Evolutionary conservation across 2,329 filamentous ascomycete genomes (phyloP), one percentile per base, ranked within the genome.

Genomic region (Fusarium redolens): DNA sequence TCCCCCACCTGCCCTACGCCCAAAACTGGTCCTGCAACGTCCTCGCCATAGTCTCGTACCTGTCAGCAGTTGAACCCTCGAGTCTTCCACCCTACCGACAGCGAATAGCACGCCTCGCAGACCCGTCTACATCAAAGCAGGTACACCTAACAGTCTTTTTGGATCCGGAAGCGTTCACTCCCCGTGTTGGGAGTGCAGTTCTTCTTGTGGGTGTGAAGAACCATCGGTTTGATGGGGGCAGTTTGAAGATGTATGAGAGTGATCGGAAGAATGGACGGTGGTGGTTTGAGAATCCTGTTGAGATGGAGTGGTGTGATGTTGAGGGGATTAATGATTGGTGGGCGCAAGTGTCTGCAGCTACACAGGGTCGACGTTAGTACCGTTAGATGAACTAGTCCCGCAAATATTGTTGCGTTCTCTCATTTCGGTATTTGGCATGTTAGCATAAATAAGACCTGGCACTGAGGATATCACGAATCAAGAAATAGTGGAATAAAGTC

Each of bases 11-110:
- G 2, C 87, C 87, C 4, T 89, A 87, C 78, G 85, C 85, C 59
- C 87, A 89, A 65, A 90, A 90, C 75, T 90, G 87, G 87, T 86
- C 85, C 50, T 84, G 86, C 77, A 89, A 89, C 68, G 80, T 88
- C 11, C 83, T 90, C 7, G 86, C 83, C 61, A 82, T 90, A n/a
- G 68, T 89, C 7, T 79, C 81, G 1, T 83, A 83, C 3, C 78
- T 89, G 7, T 86, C 85, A 0, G 82, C 80, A 1, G 78, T 88
- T 20, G 85, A 89, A 65, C 81, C 87, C 3, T 86, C 85, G 0
- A 81, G 84, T 6, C 79, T 89, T 10, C 85, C 85, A 2, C 87
- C 87, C 0, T 83, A 84, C 65, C 82, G 75, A n/a, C 88, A 89
- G 73, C 83, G 87, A n/a, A 85, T 82, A 1, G 87, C 86, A 0